A percentile compares a stretch with the other conserved stretches of the same genome.
Evolutionary conservation across 257 asterid species (phyloP).

Genomic region (Catharanthus roseus): DNA sequence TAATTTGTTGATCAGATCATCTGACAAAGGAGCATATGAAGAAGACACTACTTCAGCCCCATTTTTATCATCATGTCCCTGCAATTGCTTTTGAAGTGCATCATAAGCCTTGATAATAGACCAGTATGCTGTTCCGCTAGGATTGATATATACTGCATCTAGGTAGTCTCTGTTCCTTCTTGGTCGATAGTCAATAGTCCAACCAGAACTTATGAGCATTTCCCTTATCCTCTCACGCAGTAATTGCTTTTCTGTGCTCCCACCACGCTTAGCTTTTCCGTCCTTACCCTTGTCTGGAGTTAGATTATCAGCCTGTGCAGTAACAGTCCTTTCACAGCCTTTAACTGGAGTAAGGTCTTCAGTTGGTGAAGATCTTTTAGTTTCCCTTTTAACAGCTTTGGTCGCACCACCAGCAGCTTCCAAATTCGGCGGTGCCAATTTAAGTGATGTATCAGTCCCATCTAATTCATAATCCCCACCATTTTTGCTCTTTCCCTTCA

Average conservation of each 20-base stretch:
- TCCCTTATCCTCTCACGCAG: conserved; percentile 80
- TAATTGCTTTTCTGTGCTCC: conserved; percentile 89
- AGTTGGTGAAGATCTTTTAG: conserved; percentile 21
- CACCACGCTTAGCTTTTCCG: conserved; percentile 57
- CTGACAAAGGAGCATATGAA: conserved; percentile 65
- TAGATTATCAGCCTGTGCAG: conserved; percentile 16
- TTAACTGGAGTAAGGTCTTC: conserved; percentile 35
- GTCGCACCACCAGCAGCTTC: conserved; percentile 46
- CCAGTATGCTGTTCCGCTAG: conserved; percentile 94
- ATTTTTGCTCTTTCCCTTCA: conserved; percentile 32
- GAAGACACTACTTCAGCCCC: conserved; percentile 42
- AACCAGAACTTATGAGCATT: conserved; percentile 73
- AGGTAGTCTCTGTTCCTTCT: conserved; percentile 87
- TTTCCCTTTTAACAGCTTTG: conserved; percentile 55
- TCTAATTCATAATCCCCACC: conserved; percentile 37
- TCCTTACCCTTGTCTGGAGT: conserved; percentile 23
- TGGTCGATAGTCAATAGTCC: conserved; percentile 97
- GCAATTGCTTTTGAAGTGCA: conserved; percentile 72
- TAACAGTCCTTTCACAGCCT: conserved; percentile 30
- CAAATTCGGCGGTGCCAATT: conserved; percentile 56
- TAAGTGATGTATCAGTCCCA: conserved; percentile 55
- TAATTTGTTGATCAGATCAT: conserved; percentile 70
- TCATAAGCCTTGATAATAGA: conserved; percentile 94
- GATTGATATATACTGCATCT: conserved; percentile 89
- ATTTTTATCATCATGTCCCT: conserved; percentile 38